A percentile compares a stretch with the other conserved stretches of the same genome.
phyloP scores from a whole-genome alignment of 192 early-diverging fungal species.

The Fimicolochytrium jonesii region DNA sequence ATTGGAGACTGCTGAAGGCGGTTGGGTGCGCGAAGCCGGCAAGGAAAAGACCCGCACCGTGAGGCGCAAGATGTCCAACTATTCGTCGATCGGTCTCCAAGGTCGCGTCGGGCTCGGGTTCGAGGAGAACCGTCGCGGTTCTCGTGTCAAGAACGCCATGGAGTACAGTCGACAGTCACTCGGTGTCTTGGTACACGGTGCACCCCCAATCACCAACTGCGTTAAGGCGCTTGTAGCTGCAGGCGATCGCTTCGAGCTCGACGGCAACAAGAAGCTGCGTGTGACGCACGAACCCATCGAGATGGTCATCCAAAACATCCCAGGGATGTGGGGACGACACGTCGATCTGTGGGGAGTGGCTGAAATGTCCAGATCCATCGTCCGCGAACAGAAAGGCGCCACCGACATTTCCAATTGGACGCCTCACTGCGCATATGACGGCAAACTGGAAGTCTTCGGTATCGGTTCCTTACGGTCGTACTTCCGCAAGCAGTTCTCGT shows the following conservation, averaged over 20 bases:
- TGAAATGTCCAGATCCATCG: constrained; percentile 25
- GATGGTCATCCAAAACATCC: constrained; percentile 66
- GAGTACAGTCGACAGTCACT: constrained; percentile 59
- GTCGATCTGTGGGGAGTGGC: constrained; percentile 65
- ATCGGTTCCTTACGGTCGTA: constrained; percentile 56
- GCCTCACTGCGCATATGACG: constrained; percentile 63
- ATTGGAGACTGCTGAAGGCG: constrained; percentile 51
- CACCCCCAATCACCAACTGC: constrained; percentile 57
- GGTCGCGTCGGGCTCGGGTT: constrained; percentile 64
- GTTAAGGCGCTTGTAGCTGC: constrained; percentile 52
- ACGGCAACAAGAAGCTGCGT: constrained; percentile 36
- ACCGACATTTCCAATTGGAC: constrained; percentile 54
- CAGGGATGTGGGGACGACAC: constrained; percentile 48
- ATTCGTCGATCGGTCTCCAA: constrained; percentile 68
- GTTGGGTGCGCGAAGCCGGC: constrained; percentile 56
- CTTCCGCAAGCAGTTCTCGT: constrained; percentile 54
- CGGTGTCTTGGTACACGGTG: constrained; percentile 57
- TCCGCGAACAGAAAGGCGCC: constrained; percentile 38
- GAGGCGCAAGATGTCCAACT: constrained; percentile 57
- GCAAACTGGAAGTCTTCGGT: constrained; percentile 58
- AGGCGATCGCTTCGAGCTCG: constrained; percentile 45
- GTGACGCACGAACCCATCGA: constrained; percentile 57
- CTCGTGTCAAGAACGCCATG: constrained; percentile 57
- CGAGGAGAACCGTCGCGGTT: constrained; percentile 58
- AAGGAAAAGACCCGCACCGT: constrained; percentile 20